Evolutionary conservation across 2,329 filamentous ascomycete genomes (phyloP).

Genomic region (Fusarium sulawesiense): DNA sequence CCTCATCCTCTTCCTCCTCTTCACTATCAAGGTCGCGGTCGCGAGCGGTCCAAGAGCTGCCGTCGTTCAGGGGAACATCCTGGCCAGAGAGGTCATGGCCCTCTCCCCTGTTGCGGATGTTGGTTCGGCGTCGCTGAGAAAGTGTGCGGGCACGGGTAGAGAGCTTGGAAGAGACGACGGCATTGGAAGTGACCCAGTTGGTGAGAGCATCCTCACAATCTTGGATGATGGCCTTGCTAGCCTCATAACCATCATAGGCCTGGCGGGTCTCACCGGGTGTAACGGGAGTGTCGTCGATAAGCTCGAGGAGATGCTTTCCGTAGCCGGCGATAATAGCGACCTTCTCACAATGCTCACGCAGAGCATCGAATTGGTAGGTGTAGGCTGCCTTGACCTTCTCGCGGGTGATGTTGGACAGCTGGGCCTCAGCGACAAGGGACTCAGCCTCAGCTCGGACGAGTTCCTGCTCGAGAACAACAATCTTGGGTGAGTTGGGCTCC

Average conservation of each 20-base stretch:
- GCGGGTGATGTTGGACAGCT: conserved; percentile 98
- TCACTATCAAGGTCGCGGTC: conserved; percentile 72
- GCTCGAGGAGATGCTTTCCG: conserved; percentile 96
- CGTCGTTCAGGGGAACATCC: conserved; percentile 80
- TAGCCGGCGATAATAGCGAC: conserved; percentile 97
- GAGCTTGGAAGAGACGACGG: conserved; percentile 86
- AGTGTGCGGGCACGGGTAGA: conserved; percentile 88
- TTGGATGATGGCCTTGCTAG: conserved; percentile 98
- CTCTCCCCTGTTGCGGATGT: conserved; percentile 74
- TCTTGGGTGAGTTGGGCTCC: conserved; percentile 97
- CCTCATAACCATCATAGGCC: conserved; percentile 97
- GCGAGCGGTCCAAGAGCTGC: conserved; percentile 87
- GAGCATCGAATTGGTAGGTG: conserved; percentile 96
- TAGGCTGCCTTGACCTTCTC: conserved; percentile 99
- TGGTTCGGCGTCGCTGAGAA: conserved; percentile 83
- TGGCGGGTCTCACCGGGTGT: conserved; percentile 96
- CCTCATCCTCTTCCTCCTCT: conserved; percentile 74
- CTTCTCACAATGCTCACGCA: conserved; percentile 98
- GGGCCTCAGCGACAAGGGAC: conserved; percentile 97
- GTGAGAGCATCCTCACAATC: conserved; percentile 97
- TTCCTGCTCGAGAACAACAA: conserved; percentile 97
- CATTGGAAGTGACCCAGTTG: conserved; percentile 95
- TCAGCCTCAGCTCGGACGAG: conserved; percentile 98
- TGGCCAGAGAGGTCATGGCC: conserved; percentile 86
- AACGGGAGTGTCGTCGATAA: conserved; percentile 96